Base-by-base conservation (phyloP, 2,329 filamentous ascomycete species). In the Colletotrichum sp. region DNA sequence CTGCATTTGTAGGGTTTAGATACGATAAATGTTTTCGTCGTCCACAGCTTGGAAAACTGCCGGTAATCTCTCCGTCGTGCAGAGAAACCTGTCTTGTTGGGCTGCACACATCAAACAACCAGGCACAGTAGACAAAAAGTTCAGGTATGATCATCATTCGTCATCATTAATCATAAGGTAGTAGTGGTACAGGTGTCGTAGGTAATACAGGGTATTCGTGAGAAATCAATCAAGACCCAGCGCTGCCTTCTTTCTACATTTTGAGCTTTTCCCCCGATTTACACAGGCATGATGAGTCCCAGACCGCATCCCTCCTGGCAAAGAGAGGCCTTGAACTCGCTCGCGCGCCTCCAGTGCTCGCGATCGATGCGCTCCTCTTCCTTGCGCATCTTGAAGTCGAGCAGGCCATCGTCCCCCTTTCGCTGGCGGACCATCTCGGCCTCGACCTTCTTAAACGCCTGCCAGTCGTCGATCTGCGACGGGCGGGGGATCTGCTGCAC, bases 391-490 rank as follows among this genome's bases (percentile, higher is more conserved):
- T 74, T 76, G 54, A 70, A 75, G 65, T 76, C 73, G 34, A 73
- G 67, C 27, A 70, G 18, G 31, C 70, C 73, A n/a, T 70, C 57
- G n/a, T 73, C 66, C 18, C 75, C 75, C 67, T 74, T 75, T 24
- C 70, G 38, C 68, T 69, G 74, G 24, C 71, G 70, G 8, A 75
- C 57, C 31, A 70, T 72, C 54, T 76, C 75, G 38, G 71, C 65
- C 66, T 76, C 74, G 51, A 74, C 24, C 75, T 85, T 86, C 76
- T 88, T 83, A 78, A 87, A 90, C 11, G 89, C 77, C 3, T 81
- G 72, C 89, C 88, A 91, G 72, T 91, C 89, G 73, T 91, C 90
- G 8, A 89, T 76, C 78, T 91, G 87, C 3, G 88, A 89, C 3
- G 89, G 89, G 13, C 79, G 83, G 1, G 90, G 90, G 15, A 89